phyloP scores from a whole-genome alignment of 306 rosid genomes.

The Vigna mungo region DNA sequence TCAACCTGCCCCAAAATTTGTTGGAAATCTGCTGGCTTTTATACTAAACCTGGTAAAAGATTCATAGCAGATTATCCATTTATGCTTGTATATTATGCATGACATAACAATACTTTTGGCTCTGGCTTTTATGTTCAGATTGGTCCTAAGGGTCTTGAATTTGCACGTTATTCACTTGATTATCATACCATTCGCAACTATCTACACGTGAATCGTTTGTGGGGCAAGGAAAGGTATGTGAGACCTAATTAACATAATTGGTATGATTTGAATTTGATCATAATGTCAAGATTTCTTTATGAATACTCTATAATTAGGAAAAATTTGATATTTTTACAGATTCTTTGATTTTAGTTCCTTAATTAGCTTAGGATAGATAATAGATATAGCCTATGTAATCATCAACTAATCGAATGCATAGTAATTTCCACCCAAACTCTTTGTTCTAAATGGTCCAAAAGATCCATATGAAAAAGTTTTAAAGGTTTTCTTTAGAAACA shows the following conservation, averaged over 20 bases:
- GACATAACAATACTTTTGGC: slow-evolving; percentile 18
- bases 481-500: no score
- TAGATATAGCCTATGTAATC: not conserved
- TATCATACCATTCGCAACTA: slow-evolving; percentile 96
- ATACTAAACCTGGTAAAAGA: slow-evolving; percentile 80
- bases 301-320: not conserved
- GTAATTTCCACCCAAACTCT: no score
- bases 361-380: not conserved
- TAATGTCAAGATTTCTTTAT: not conserved
- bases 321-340: not conserved
- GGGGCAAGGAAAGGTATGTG: slow-evolving; percentile 94
- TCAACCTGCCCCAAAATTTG: slow-evolving; percentile 85
- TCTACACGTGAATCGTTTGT: slow-evolving; percentile 68
- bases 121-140: slow-evolving; percentile 55
- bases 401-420: no score
- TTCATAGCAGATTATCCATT: slow-evolving; percentile 10
- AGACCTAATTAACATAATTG: not conserved
- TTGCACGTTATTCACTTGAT: slow-evolving; percentile 95
- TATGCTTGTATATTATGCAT: not conserved
- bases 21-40: slow-evolving; percentile 89
- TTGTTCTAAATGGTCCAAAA: no score
- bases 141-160: slow-evolving; percentile 95
- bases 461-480: no score
- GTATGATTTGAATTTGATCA: not conserved
- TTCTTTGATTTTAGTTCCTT: not conserved